Conservation (phyloP, 352 stramenopile genomes). For the Globisporangium perplexum region DNA sequence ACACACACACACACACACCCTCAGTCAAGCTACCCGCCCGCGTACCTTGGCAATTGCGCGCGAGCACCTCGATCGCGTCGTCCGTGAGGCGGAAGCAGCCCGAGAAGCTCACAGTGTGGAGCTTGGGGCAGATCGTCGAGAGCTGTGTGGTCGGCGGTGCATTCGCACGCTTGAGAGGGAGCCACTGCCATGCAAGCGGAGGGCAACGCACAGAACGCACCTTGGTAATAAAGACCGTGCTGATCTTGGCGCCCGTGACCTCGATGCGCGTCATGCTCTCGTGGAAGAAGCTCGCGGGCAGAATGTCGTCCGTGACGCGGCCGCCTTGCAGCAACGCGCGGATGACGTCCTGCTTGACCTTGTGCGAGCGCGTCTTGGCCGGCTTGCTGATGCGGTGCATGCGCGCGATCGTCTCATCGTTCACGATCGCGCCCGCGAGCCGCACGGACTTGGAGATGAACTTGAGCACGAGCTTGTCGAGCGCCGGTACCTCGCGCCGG, state of each 20-base stretch:
- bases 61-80: constrained; percentile 70
- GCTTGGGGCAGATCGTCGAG: constrained; percentile 71
- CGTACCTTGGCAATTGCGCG: constrained; percentile 73
- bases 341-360: constrained; percentile 84
- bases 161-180: no score
- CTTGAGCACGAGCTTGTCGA: constrained; percentile 88
- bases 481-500: constrained; percentile 68
- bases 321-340: constrained; percentile 67
- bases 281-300: constrained; percentile 83
- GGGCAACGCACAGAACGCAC: constrained; percentile 18
- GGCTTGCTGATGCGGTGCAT: constrained; percentile 72
- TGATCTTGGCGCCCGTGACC: constrained; percentile 84
- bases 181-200: no score
- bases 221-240: constrained; percentile 62
- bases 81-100: constrained; percentile 87
- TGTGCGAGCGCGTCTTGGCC: constrained; percentile 74
- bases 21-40: background rate
- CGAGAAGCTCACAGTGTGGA: constrained; percentile 83
- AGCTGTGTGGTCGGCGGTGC: no score
- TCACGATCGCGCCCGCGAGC: constrained; percentile 58
- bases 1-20: no score
- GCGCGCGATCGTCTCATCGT: constrained; percentile 55
- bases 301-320: constrained; percentile 74
- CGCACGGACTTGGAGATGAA: constrained; percentile 82
- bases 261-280: constrained; percentile 80